Evolutionary conservation across 2,329 filamentous ascomycete species (phyloP), one percentile per base, ranked within the genome.

Genomic region (Epichloe gansuensis): DNA sequence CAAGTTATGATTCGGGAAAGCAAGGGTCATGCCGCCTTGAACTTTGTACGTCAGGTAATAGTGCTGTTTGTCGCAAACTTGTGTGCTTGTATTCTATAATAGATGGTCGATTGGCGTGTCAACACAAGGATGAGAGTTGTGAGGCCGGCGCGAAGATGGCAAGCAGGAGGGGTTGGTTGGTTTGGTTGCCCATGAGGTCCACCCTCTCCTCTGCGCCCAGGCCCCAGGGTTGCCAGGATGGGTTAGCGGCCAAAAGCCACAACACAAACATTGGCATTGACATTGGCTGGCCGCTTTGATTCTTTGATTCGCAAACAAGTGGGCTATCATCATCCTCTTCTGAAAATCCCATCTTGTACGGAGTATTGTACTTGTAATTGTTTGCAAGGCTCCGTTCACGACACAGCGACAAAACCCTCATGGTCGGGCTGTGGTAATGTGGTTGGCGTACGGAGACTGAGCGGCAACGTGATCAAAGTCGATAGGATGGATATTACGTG

Each of bases 11-110:
- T 37, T 50, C 43, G 49, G 46, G 21, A 52, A 52, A 28, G 50
- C 54, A 56, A 55, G 48, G 52, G 53, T 54, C 58, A 59, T 62
- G 53, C 59, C 56, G 58, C 55, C 47, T 42, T 44, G 46, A 46
- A 39, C 34, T 42, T 37, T n/a, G 45, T 39, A 43, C 17, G 49
- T 23, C 34, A 44, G 49, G 17, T 45, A 23, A 45, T 49, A 23
- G 48, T 49, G 39, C 46, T 47, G 41, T 44, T 34, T 43, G 38
- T 25, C 31, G 47, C 21, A 43, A 47, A 25, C n/a, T 31, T 31
- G 28, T 28, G 13, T 38, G 17, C n/a, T 31, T 31, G 28, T 28
- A 13, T 38, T 23, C 23, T 23, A 11, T 11, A 34, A 11, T 11
- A 34, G 15, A 42, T 28, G 34, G 46, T 8, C 21, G 44, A 49